Evolutionary conservation across 306 rosid species (phyloP).

Genomic region (Gastrolobium bilobum): DNA sequence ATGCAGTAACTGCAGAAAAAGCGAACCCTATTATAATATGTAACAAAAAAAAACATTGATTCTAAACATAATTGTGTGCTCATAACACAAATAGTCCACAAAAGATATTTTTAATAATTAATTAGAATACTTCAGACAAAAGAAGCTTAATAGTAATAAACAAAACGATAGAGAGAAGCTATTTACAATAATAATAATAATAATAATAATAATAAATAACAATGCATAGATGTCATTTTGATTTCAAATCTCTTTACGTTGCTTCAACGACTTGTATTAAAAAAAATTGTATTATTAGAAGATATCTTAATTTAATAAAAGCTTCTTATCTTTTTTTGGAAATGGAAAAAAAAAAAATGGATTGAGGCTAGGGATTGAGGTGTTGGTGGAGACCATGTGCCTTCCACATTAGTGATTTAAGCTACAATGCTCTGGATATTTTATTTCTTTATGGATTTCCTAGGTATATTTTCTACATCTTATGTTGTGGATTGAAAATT

Average conservation of each 20-base stretch:
- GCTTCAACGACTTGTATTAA: background rate
- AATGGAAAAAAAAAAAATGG: too few species aligned
- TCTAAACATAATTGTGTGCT: slow-evolving; percentile 7
- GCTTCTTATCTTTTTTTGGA: background rate
- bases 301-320: slow-evolving; percentile 6
- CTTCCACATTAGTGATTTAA: background rate
- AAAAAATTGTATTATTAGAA: background rate
- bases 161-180: background rate
- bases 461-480: background rate
- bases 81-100: background rate
- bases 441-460: background rate
- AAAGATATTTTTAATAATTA: background rate
- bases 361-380: background rate
- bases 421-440: background rate
- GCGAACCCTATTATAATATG: too few species aligned
- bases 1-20: too few species aligned
- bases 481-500: background rate
- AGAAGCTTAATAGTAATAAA: background rate
- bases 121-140: background rate
- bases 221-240: background rate
- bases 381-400: slow-evolving; percentile 28
- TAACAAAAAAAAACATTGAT: too few species aligned
- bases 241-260: background rate
- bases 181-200: too few species aligned
- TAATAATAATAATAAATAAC: too few species aligned